Conservation (phyloP, 768 basidiomycete species). For the Peribolospora baueri region DNA sequence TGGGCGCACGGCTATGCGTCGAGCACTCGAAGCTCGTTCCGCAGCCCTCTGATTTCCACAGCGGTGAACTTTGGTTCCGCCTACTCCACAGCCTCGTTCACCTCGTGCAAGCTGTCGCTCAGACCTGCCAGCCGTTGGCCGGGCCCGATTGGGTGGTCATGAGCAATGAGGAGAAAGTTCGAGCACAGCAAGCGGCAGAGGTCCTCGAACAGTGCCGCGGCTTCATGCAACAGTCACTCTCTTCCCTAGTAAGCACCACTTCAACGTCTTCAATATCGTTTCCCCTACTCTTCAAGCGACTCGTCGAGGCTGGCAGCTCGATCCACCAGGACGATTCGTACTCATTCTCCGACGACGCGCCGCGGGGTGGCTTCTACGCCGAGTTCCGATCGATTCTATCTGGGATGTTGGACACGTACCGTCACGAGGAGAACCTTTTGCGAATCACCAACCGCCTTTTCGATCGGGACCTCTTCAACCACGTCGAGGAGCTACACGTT, state of each 20-base stretch:
- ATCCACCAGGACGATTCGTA: slow-evolving; percentile 32
- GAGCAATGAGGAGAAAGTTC: slow-evolving; percentile 10
- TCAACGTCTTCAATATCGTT: slow-evolving; percentile 62
- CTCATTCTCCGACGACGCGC: no score
- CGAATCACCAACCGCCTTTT: slow-evolving; percentile 58
- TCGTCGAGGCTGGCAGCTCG: slow-evolving; percentile 45
- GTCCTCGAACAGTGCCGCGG: slow-evolving; percentile 35
- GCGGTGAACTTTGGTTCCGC: slow-evolving; percentile 77
- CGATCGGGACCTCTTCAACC: slow-evolving; percentile 55
- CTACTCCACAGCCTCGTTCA: slow-evolving; percentile 59
- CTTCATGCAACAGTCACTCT: slow-evolving; percentile 63
- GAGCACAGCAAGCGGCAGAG: slow-evolving; percentile 14
- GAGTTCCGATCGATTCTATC: slow-evolving; percentile 77
- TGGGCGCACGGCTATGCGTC: slow-evolving; percentile 32
- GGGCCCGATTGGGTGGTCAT: slow-evolving; percentile 5
- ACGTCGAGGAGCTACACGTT: slow-evolving; percentile 31
- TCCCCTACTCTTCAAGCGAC: slow-evolving; percentile 70
- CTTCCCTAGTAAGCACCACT: slow-evolving; percentile 57
- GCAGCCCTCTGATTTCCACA: slow-evolving; percentile 16
- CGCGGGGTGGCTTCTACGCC: slow-evolving; percentile 28
- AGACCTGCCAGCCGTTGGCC: slow-evolving; percentile 1
- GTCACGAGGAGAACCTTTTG: slow-evolving; percentile 72
- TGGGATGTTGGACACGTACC: slow-evolving; percentile 89
- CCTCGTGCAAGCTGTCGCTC: slow-evolving; percentile 34
- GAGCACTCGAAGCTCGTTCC: slow-evolving; percentile 29